Conservation (phyloP, 345 rosid genomes). For the Cardiospermum halicacabum region DNA sequence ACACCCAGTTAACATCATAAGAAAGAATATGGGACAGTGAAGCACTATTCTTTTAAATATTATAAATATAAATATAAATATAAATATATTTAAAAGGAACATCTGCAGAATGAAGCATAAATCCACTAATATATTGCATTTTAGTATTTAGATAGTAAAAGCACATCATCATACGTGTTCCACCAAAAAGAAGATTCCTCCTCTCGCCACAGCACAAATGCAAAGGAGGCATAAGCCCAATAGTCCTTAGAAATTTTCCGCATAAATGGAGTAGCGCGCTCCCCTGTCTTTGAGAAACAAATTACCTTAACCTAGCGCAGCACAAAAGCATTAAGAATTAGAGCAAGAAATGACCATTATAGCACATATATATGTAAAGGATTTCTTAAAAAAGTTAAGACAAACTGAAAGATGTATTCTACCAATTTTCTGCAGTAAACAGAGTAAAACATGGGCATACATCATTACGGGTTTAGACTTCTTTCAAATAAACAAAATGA, state of each 20-base stretch:
- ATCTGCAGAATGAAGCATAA: not conserved
- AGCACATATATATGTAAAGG: not conserved
- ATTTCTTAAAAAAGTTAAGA: not conserved
- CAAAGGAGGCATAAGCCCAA: constrained; percentile 72
- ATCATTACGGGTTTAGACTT: not conserved
- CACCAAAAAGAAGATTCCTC: constrained; percentile 95
- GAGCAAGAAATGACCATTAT: constrained; percentile 3
- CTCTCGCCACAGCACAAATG: constrained; percentile 77
- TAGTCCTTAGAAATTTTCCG: constrained; percentile 77
- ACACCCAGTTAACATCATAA: constrained; percentile 18
- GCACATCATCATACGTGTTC: constrained; percentile 59
- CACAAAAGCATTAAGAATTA: constrained; percentile 15
- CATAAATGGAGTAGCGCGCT: constrained; percentile 76
- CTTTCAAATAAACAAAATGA: not conserved
- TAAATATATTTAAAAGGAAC: not conserved
- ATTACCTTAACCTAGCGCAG: constrained; percentile 72
- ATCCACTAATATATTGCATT: not conserved
- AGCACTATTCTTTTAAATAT: not conserved
- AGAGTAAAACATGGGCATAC: not conserved
- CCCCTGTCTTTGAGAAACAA: constrained; percentile 90
- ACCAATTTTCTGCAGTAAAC: not conserved
- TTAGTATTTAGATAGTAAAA: constrained; percentile 8
- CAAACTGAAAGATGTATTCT: not conserved
- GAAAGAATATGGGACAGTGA: not conserved
- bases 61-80: not conserved